Percentiles rank a stretch among this genome's conserved stretches.
phyloP scores from a whole-genome alignment of 805 yeast species.

The Teunomyces kruisii region DNA sequence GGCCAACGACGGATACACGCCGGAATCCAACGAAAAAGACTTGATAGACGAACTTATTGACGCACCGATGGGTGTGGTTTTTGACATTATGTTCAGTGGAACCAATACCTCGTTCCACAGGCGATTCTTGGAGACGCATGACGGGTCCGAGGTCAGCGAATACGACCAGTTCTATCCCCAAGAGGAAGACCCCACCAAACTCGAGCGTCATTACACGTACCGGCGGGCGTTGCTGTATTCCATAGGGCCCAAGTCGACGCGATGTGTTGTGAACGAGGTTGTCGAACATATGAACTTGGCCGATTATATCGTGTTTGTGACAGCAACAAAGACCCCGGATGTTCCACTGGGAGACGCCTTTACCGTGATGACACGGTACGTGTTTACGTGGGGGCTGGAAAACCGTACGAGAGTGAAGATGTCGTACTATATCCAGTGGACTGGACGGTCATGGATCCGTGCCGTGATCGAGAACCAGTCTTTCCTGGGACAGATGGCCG shows the following conservation, averaged over 20 bases:
- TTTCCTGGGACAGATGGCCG: slow-evolving; percentile 68
- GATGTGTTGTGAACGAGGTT: slow-evolving; percentile 61
- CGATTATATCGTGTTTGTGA: slow-evolving; percentile 48
- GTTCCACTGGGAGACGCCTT: slow-evolving; percentile 79
- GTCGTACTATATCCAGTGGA: slow-evolving; percentile 63
- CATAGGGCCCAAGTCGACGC: slow-evolving; percentile 77
- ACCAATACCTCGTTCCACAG: slow-evolving; percentile 45
- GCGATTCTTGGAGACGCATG: slow-evolving; percentile 53
- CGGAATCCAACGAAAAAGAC: slow-evolving; percentile 51
- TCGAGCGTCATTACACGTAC: slow-evolving; percentile 54
- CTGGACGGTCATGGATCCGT: slow-evolving; percentile 76
- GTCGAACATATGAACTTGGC: slow-evolving; percentile 53
- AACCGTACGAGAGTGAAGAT: slow-evolving; percentile 54
- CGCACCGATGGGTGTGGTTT: slow-evolving; percentile 69
- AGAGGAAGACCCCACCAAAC: slow-evolving; percentile 37
- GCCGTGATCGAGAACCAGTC: slow-evolving; percentile 75
- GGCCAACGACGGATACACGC: slow-evolving; percentile 27
- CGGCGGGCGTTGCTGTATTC: slow-evolving; percentile 64
- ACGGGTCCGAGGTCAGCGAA: slow-evolving; percentile 57
- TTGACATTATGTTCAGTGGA: slow-evolving; percentile 59
- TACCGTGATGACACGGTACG: slow-evolving; percentile 56
- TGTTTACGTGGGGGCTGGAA: slow-evolving; percentile 61
- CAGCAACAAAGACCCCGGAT: slow-evolving; percentile 69
- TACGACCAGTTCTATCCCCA: slow-evolving; percentile 34
- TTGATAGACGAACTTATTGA: slow-evolving; percentile 52